Evolutionary conservation across 345 rosid genomes (phyloP), one percentile per base, ranked within the genome.

Genomic region (Eutrema yunnanense): DNA sequence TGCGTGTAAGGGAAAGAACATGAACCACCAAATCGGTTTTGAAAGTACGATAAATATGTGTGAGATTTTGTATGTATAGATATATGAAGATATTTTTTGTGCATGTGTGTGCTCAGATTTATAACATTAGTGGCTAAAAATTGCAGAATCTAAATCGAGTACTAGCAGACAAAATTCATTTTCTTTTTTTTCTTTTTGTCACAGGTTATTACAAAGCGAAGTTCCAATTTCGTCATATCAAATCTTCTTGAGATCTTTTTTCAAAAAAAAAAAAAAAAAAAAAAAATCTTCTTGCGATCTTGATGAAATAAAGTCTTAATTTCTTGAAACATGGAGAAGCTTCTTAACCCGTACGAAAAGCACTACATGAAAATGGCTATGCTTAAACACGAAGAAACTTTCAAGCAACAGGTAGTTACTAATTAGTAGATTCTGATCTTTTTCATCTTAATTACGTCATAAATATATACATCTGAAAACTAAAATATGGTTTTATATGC

Each of bases 301-400:
- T 64, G 65, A 75, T 73, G 78, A 71, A 59, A 47, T 58, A 47
- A 79, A 40, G n/a, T 43, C 56, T 34, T 52, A 56, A 50, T 52
- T 50, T 54, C 56, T 72, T 50, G 60, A 43, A 74, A 58, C n/a
- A 93, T 95, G 99, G 97, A 85, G 89, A 91, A 86, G 80, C 74
- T 83, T 65, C 81, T 87, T 37, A 73, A 83, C 73, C 86, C 92
- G 46, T 84, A 84, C 75, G 96, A 89, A 49, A 88, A 84, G 84
- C 95, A 92, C 68, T 80, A 52, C 85, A 88, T 95, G 99, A 92
- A 84, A 83, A 76, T 85, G 92, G 96, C 93, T 75, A 95, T 95
- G 85, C 78, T 95, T 48, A 88, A 88, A 79, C 99, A 95, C 66
- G 99, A 95, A 83, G 86, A 95, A 85, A 95, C 96, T 42, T 95